Conservation (phyloP, 2,329 filamentous ascomycete genomes). For the Hypoxylon sp. region DNA sequence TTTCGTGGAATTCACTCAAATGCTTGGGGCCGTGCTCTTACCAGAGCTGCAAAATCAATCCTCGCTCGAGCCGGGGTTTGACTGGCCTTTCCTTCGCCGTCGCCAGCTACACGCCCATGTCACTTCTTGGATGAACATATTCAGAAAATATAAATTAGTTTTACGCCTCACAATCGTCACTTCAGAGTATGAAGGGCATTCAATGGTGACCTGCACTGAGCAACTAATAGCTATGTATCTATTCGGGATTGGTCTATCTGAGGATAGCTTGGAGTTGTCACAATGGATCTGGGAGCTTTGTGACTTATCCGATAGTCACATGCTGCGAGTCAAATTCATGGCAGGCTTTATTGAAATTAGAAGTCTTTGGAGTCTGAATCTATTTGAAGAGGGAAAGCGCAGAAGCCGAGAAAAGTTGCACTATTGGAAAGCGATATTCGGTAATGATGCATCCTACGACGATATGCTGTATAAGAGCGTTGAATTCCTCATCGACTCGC, state of each 20-base stretch:
- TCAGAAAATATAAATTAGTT: slow-evolving; percentile 11
- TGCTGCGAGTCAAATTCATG: slow-evolving; percentile 17
- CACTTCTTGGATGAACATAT: slow-evolving; percentile 10
- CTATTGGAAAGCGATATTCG: slow-evolving; percentile 18
- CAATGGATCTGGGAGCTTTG: slow-evolving; percentile 25
- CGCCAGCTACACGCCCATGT: slow-evolving; percentile 3
- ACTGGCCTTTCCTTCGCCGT: not conserved
- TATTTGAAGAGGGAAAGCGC: not conserved
- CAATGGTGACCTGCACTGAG: not conserved
- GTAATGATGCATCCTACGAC: not conserved
- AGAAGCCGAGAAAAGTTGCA: slow-evolving; percentile 9
- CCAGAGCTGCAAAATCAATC: not conserved
- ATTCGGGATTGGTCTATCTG: not conserved
- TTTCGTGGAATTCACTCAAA: slow-evolving; percentile 14
- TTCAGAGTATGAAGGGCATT: not conserved
- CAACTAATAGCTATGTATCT: slow-evolving; percentile 8
- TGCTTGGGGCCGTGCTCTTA: slow-evolving; percentile 14
- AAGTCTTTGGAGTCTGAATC: not conserved
- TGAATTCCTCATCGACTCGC: not conserved
- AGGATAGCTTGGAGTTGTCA: slow-evolving; percentile 8
- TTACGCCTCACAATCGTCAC: slow-evolving; percentile 6
- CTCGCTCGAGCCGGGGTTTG: not conserved
- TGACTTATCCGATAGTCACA: slow-evolving; percentile 6
- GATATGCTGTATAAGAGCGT: slow-evolving; percentile 5
- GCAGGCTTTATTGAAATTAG: not conserved